Evolutionary conservation across 768 basidiomycete species (phyloP), one percentile per base, ranked within the genome.

Genomic region (Tephrocybe rancida): DNA sequence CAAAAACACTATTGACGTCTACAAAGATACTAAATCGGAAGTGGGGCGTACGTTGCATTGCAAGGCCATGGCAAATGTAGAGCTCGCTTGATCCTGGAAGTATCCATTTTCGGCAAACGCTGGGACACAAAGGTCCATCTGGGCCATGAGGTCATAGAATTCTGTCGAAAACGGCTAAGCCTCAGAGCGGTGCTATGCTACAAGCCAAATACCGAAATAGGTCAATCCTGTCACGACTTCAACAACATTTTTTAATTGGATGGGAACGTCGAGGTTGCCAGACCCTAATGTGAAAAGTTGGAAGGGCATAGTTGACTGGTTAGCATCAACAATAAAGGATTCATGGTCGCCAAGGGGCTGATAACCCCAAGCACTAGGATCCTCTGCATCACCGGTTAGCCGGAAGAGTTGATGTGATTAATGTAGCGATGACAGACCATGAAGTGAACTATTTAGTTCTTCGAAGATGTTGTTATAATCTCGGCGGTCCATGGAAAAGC

Each of bases 61-160:
- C 5, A 73, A 57, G 21, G 73, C 70, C 67, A 76, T 70, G 2
- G 68, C 72, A 22, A 74, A 68, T 1, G 71, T 74, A 8, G 75
- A 78, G 52, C 73, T 75, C 10, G 75, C 73, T 48, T 76, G 73
- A 7, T 54, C 54, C 11, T 67, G 67, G 42, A 69, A 74, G 60
- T 75, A 74, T 8, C 64, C 67, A 35, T 60, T 54, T 7, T 67
- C 65, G 4, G 63, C 66, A 47, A 78, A 76, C n/a, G 75, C 73
- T 3, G 74, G 72, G 3, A 78, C 57, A 35, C 74, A 73, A 39
- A 78, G 64, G 50, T 78, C 74, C 70, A 73, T 72, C 19, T 59
- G 37, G 16, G 64, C 64, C 65, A 78, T 71, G 26, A 74, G 54
- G 30, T 61, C 54, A 49, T 74, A 76, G 55, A 71, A 76, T 9